These are phyloP conservation scores for Auricularia sp. DNA, from an alignment of 768 basidiomycete species.

Conservation along the genomic window DNA sequence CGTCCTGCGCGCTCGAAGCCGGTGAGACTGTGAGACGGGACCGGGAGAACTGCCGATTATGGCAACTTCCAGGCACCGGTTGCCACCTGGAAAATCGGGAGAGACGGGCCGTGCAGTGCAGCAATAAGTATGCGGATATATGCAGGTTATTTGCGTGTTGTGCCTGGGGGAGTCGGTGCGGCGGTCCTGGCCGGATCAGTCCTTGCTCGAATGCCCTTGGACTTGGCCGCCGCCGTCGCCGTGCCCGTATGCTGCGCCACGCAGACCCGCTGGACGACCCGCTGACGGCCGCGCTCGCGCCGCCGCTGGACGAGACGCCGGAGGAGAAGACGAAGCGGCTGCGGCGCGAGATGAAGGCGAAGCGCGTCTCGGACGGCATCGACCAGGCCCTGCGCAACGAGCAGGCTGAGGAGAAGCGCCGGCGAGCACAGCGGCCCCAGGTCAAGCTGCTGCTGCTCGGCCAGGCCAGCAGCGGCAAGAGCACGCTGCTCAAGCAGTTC, in stretches of 20 bases:
- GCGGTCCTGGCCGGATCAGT: not conserved
- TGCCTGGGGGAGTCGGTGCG: too few relatives aligned
- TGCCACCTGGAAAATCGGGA: too few relatives aligned
- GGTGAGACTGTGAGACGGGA: too few relatives aligned
- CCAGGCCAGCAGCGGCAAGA: constrained; percentile 35
- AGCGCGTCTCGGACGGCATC: constrained; percentile 3
- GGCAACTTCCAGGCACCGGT: too few relatives aligned
- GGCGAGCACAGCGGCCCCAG: constrained; percentile 9
- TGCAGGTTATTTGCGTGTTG: too few relatives aligned
- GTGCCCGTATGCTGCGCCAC: not conserved
- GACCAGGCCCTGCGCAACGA: constrained; percentile 8
- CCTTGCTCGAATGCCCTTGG: not conserved
- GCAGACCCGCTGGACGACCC: constrained; percentile 2
- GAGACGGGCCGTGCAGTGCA: too few relatives aligned
- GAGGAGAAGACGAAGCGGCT: constrained; percentile 4
- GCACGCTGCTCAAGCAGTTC: constrained; percentile 77
- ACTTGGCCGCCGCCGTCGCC: not conserved
- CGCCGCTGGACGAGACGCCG: constrained; percentile 5
- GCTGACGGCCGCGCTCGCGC: constrained; percentile 5
- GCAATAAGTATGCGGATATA: too few relatives aligned
- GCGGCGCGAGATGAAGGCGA: constrained; percentile 4
- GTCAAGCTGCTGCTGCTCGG: constrained; percentile 31
- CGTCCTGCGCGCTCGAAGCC: too few relatives aligned
- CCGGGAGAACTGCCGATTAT: too few relatives aligned
- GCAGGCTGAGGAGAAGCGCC: constrained; percentile 8